A percentile compares a stretch with the other conserved stretches of the same genome.
These are phyloP conservation scores for Rhodomyrtus psidioides DNA, from an alignment of 441 rosid genomes.

Conservation along the genomic window DNA sequence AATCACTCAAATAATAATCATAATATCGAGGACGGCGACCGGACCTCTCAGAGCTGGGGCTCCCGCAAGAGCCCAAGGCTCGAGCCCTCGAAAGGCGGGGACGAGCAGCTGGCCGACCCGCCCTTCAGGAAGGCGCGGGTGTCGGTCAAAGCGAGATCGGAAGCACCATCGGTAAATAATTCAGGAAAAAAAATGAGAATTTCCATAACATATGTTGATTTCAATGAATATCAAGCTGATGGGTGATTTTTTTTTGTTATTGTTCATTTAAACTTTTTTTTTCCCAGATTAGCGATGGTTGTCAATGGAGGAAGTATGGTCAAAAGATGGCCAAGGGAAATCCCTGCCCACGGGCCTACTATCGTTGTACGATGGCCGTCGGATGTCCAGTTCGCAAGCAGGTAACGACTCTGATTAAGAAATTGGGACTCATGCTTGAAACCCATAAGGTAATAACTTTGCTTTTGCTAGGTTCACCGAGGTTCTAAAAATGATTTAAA, in stretches of 20 bases:
- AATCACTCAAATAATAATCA: not conserved
- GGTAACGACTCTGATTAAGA: conserved; percentile 21
- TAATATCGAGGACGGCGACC: conserved; percentile 21
- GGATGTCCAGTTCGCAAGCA: conserved; percentile 90
- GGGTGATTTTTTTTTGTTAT: not conserved
- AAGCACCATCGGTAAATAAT: conserved; percentile 52
- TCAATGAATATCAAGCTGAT: not conserved
- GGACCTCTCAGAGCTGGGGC: conserved; percentile 25
- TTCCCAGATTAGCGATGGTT: conserved; percentile 61
- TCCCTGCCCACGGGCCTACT: conserved; percentile 85
- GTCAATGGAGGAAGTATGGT: conserved; percentile 90
- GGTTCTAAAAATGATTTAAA: no score
- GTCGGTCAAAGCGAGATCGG: conserved; percentile 81
- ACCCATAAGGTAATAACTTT: no score
- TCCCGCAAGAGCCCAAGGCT: conserved; percentile 34
- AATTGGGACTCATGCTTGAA: not conserved
- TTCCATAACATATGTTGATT: not conserved
- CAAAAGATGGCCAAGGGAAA: conserved; percentile 86
- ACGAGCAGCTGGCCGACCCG: conserved; percentile 29
- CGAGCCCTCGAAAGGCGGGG: conserved; percentile 27
- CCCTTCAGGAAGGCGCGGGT: conserved; percentile 83
- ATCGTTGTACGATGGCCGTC: conserved; percentile 83
- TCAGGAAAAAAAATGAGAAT: not conserved
- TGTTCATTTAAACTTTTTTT: not conserved
- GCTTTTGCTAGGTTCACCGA: not conserved